Percentiles rank a stretch among this genome's conserved stretches.
phyloP scores from a whole-genome alignment of 2,329 filamentous ascomycete genomes.

The Fusarium domesticum region DNA sequence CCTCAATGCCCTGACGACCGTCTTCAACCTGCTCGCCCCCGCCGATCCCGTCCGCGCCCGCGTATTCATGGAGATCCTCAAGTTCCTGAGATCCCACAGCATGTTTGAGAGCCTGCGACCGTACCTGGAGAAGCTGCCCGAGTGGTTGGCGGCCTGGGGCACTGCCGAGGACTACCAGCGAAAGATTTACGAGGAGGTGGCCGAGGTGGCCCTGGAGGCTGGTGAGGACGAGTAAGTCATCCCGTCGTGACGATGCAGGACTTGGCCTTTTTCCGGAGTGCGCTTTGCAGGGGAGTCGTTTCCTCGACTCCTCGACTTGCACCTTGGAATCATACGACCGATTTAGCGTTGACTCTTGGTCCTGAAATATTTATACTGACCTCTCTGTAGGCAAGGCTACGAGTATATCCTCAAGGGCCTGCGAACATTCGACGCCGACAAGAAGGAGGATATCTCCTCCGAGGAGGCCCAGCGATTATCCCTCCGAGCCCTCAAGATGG shows the following conservation, averaged over 20 bases:
- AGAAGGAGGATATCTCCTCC: constrained; percentile 53
- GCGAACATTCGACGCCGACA: constrained; percentile 56
- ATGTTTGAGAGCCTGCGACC: constrained; percentile 82
- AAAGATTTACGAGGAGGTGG: constrained; percentile 78
- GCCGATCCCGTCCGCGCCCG: constrained; percentile 80
- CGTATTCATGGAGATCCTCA: constrained; percentile 84
- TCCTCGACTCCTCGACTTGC: neutral
- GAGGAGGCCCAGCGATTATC: constrained; percentile 60
- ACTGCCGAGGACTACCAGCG: constrained; percentile 78
- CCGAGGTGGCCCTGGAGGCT: constrained; percentile 74
- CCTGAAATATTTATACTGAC: too few species aligned
- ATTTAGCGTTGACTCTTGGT: too few species aligned
- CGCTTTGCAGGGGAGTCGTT: too few species aligned
- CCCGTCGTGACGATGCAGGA: neutral
- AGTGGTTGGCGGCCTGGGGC: constrained; percentile 82
- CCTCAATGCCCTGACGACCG: constrained; percentile 85
- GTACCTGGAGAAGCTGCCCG: constrained; percentile 77
- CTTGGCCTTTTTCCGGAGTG: too few species aligned
- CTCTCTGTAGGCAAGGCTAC: constrained; percentile 54
- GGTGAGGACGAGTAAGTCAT: constrained; percentile 69
- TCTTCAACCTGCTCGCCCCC: constrained; percentile 88
- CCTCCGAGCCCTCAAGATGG: constrained; percentile 53
- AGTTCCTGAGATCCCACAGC: constrained; percentile 70
- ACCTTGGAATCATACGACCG: too few species aligned
- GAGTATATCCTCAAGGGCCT: constrained; percentile 64